Percentiles rank a stretch among this genome's conserved stretches.
Conservation (phyloP, 805 yeast species). For the Teunomyces stri region DNA sequence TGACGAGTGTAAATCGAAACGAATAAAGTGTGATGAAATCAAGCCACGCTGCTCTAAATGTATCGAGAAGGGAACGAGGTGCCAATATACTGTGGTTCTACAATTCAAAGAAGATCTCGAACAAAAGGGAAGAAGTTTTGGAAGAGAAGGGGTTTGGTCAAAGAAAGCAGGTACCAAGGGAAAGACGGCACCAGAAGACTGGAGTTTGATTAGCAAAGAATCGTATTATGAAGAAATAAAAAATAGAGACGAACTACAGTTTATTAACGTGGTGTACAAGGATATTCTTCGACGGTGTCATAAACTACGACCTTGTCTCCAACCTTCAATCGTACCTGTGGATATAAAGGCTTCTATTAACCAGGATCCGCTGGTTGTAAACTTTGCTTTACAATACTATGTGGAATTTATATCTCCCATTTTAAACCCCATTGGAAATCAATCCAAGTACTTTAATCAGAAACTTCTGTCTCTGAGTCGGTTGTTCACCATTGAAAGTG, state of each 20-base stretch:
- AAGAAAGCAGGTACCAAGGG: conserved; percentile 10
- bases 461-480: conserved; percentile 5
- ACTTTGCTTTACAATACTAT: conserved; percentile 24
- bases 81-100: conserved; percentile 20
- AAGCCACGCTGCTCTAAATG: conserved; percentile 24
- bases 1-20: conserved; percentile 17
- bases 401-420: conserved; percentile 25
- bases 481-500: conserved; percentile 20
- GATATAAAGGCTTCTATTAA: conserved; percentile 13
- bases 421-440: conserved; percentile 24
- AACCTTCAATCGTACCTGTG: conserved; percentile 21
- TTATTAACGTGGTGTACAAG: conserved; percentile 16
- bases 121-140: conserved; percentile 22
- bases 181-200: conserved; percentile 5
- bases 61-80: conserved; percentile 11
- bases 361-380: conserved; percentile 13
- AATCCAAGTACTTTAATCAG: conserved; percentile 9
- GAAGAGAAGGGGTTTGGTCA: conserved; percentile 28
- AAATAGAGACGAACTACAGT: conserved; percentile 10
- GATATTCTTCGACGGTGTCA: conserved; percentile 12
- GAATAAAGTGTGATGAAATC: conserved; percentile 27
- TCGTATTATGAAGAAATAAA: conserved; percentile 14
- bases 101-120: conserved; percentile 27
- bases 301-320: conserved; percentile 12
- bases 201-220: conserved; percentile 11